Evolutionary conservation across 176 grass and related monocot genomes (phyloP).

Genomic region (Pontederia paniculata): DNA sequence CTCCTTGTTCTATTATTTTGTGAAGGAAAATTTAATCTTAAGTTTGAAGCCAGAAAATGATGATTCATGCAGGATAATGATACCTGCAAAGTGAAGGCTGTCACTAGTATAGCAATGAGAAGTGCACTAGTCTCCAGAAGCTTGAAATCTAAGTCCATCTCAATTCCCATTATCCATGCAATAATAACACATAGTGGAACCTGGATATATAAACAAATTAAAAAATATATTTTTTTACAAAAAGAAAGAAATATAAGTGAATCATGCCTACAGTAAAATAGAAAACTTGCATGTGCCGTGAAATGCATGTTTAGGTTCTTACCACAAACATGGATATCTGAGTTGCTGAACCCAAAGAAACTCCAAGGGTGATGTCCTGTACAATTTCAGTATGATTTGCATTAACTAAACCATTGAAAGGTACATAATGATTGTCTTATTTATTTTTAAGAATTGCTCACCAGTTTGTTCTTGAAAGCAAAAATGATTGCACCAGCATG

Average conservation of each 20-base stretch:
- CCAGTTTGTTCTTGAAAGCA: slow-evolving; percentile 11
- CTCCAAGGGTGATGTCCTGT: slow-evolving; percentile 53
- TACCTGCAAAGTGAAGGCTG: slow-evolving; percentile 54
- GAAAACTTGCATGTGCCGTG: neutral
- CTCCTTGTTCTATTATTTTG: too few species aligned
- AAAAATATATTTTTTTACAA: neutral
- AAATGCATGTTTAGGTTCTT: neutral
- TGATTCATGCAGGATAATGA: neutral
- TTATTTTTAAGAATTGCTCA: neutral
- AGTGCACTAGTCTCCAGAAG: slow-evolving; percentile 50
- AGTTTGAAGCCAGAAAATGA: neutral
- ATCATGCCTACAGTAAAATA: neutral
- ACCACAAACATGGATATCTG: slow-evolving; percentile 70
- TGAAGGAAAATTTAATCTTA: too few species aligned
- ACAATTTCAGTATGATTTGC: neutral
- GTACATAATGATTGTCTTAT: neutral
- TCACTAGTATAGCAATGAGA: slow-evolving; percentile 34
- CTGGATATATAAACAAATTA: slow-evolving; percentile 20
- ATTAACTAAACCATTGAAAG: neutral
- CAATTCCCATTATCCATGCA: slow-evolving; percentile 42
- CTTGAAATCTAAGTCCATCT: slow-evolving; percentile 51
- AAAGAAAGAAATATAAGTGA: neutral
- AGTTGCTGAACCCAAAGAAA: slow-evolving; percentile 45
- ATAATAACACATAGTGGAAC: slow-evolving; percentile 45
- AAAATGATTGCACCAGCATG: slow-evolving; percentile 11